These are phyloP conservation scores for Exidia glandulosa DNA, from an alignment of 768 basidiomycete genomes.

Conservation along the genomic window DNA sequence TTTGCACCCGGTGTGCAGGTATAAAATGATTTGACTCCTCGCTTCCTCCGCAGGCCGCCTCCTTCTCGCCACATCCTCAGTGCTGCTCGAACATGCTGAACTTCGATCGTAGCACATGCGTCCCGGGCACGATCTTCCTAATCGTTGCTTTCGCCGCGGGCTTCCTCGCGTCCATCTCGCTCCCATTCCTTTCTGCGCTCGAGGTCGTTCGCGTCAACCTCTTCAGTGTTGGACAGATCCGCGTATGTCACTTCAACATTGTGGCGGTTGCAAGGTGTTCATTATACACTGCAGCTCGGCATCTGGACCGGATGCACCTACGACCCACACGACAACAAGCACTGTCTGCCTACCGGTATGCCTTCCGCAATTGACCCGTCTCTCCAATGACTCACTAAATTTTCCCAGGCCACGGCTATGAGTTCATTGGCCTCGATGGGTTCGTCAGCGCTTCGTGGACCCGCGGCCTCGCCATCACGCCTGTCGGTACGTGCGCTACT, in stretches of 20 bases:
- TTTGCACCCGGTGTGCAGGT: too few species aligned
- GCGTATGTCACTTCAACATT: constrained; percentile 33
- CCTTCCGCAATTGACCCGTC: not conserved
- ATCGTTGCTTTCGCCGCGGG: constrained; percentile 53
- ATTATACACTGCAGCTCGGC: constrained; percentile 39
- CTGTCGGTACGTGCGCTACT: constrained; percentile 45
- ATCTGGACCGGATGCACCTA: constrained; percentile 42
- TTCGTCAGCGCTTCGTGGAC: constrained; percentile 52
- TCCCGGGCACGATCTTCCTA: constrained; percentile 38
- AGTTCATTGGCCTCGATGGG: too few species aligned
- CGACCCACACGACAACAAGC: too few species aligned
- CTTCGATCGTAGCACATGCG: not conserved
- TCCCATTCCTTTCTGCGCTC: constrained; percentile 57
- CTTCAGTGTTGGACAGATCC: constrained; percentile 37
- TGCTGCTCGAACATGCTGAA: too few species aligned
- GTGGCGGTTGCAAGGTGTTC: constrained; percentile 2
- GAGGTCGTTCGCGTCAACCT: constrained; percentile 57
- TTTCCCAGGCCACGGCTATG: constrained; percentile 54
- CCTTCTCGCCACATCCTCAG: too few species aligned
- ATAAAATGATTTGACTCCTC: too few species aligned
- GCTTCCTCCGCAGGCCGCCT: not conserved
- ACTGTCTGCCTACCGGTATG: too few species aligned
- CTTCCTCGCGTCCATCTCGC: constrained; percentile 57
- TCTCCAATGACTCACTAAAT: not conserved
- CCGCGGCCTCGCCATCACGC: constrained; percentile 61